These are phyloP conservation scores for Serendipita vermifera DNA, from an alignment of 768 basidiomycete species.

Conservation along the genomic window DNA sequence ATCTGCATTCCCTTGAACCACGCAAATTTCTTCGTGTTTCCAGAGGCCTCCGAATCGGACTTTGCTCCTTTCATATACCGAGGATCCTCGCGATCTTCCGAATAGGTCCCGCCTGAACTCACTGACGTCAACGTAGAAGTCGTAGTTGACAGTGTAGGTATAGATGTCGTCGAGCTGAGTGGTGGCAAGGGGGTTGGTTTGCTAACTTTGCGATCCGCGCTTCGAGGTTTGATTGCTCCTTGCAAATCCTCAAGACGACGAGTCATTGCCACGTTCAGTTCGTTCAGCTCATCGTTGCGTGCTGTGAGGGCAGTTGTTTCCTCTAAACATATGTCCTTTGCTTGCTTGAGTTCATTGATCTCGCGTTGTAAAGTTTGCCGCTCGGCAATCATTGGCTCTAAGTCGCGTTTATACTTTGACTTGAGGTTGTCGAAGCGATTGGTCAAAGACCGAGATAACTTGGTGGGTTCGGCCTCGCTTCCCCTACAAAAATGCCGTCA, in stretches of 20 bases:
- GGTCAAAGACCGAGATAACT: slow-evolving; percentile 53
- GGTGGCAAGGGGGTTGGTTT: slow-evolving; percentile 1
- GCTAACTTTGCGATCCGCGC: not conserved
- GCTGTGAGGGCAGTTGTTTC: slow-evolving; percentile 84
- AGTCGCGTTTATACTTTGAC: slow-evolving; percentile 73
- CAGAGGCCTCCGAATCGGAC: slow-evolving; percentile 6
- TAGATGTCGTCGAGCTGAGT: not conserved
- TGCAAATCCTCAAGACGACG: slow-evolving; percentile 52
- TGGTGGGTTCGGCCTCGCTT: slow-evolving; percentile 20
- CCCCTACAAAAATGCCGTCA: no score
- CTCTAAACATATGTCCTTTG: slow-evolving; percentile 76
- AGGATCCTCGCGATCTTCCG: not conserved
- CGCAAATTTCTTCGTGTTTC: not conserved
- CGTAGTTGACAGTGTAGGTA: not conserved
- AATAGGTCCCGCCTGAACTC: not conserved
- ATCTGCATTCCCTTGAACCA: not conserved
- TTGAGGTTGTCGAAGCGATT: slow-evolving; percentile 79
- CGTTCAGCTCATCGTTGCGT: slow-evolving; percentile 84
- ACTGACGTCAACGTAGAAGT: not conserved
- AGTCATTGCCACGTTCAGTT: slow-evolving; percentile 70
- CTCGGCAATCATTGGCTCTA: slow-evolving; percentile 70
- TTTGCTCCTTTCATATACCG: not conserved
- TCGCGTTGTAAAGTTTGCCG: slow-evolving; percentile 69
- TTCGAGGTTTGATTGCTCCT: not conserved
- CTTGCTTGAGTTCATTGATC: slow-evolving; percentile 72